These are phyloP conservation scores for Adiantum capillusveneris DNA, from an alignment of 75 land plant species.

Conservation along the genomic window DNA sequence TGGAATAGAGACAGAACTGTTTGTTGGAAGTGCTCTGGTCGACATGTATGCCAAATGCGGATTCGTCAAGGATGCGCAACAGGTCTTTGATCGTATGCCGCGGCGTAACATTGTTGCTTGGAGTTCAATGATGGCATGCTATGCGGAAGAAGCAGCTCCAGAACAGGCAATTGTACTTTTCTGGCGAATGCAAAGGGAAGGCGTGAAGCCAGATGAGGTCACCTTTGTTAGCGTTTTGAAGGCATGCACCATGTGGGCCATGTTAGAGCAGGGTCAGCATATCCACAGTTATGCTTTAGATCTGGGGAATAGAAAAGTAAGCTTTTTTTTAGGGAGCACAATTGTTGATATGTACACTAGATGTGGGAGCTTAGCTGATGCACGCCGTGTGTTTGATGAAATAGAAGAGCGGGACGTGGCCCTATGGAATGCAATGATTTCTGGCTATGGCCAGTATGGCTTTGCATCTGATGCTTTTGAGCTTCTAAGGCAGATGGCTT, in stretches of 20 bases:
- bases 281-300: background rate
- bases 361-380: slow-evolving; percentile 12
- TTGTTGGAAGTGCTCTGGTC: slow-evolving; percentile 13
- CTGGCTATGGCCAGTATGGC: slow-evolving; percentile 13
- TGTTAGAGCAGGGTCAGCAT: slow-evolving; percentile 5
- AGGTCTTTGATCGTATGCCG: slow-evolving; percentile 8
- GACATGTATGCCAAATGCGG: slow-evolving; percentile 19
- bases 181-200: slow-evolving; percentile 5
- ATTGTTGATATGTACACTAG: slow-evolving; percentile 15
- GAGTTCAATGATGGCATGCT: slow-evolving; percentile 11
- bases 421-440: slow-evolving; percentile 15
- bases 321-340: slow-evolving; percentile 6
- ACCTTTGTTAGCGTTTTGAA: slow-evolving; percentile 11
- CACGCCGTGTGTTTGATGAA: background rate
- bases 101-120: slow-evolving; percentile 6
- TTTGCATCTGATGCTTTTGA: background rate
- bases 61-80: slow-evolving; percentile 1
- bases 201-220: slow-evolving; percentile 8
- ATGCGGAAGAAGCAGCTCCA: slow-evolving; percentile 1
- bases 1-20: slow-evolving; percentile 3
- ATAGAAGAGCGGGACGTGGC: background rate
- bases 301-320: background rate
- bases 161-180: slow-evolving; percentile 9
- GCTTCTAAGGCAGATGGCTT: slow-evolving; percentile 6
- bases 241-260: slow-evolving; percentile 2